Percentiles rank a stretch among this genome's conserved stretches.
Evolutionary conservation across 345 rosid species (phyloP).

Genomic region (Lepidium africanum): DNA sequence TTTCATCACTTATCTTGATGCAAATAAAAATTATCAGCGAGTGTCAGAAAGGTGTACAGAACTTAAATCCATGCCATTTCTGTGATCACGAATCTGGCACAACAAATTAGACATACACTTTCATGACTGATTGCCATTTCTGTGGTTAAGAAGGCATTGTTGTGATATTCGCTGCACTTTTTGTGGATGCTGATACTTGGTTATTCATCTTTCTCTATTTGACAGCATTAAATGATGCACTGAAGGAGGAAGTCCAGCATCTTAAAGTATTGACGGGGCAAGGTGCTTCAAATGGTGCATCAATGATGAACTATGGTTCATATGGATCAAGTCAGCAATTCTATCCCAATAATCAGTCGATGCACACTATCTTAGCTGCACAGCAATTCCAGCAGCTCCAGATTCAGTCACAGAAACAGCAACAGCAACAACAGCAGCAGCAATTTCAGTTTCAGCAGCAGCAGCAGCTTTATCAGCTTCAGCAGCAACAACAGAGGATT

Average conservation of each 20-base stretch:
- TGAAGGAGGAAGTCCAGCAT: slow-evolving; percentile 95
- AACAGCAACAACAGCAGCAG: slow-evolving; percentile 47
- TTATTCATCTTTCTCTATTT: background rate
- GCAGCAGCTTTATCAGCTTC: slow-evolving; percentile 45
- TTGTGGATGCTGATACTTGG: background rate
- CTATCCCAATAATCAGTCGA: slow-evolving; percentile 58
- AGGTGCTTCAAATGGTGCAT: slow-evolving; percentile 53
- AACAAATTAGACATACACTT: background rate
- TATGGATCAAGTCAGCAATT: slow-evolving; percentile 65
- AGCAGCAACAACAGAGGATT: slow-evolving; percentile 41
- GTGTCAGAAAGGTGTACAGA: background rate
- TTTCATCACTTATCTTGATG: background rate
- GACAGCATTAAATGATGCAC: slow-evolving; percentile 75
- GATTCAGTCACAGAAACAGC: slow-evolving; percentile 76
- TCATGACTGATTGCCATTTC: background rate
- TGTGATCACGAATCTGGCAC: background rate
- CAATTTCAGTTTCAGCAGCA: slow-evolving; percentile 47
- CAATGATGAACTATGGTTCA: slow-evolving; percentile 57
- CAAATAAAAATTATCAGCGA: background rate
- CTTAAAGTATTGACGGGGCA: slow-evolving; percentile 81
- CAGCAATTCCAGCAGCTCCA: slow-evolving; percentile 96
- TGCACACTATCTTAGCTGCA: slow-evolving; percentile 58
- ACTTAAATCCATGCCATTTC: too few relatives aligned
- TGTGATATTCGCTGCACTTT: background rate
- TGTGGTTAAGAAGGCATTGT: background rate